Evolutionary conservation across 73 alveolate genomes (phyloP).

Genomic region (Durusdinium trenchii): DNA sequence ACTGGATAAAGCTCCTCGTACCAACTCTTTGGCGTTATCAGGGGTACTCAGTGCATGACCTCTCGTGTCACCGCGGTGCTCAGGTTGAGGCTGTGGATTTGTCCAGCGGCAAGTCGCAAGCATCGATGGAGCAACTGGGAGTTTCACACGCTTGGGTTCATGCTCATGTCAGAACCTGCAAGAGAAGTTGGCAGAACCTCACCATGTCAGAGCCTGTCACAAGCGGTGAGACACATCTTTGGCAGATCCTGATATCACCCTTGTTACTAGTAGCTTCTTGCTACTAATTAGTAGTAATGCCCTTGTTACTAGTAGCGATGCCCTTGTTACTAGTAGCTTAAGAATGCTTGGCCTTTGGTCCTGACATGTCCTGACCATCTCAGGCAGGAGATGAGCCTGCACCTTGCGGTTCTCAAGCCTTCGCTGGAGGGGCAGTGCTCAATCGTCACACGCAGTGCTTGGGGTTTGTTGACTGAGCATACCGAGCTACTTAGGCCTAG

Average conservation of each 20-base stretch:
- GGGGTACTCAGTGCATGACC: too few species aligned
- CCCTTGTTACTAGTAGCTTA: too few species aligned
- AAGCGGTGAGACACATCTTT: too few species aligned
- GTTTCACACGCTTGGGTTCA: neutral
- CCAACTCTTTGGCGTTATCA: too few species aligned
- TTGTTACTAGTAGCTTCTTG: too few species aligned
- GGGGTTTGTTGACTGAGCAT: neutral
- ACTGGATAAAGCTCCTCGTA: too few species aligned
- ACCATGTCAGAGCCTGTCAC: too few species aligned
- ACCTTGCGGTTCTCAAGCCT: conserved; percentile 60
- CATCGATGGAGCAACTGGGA: conserved; percentile 81
- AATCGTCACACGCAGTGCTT: neutral
- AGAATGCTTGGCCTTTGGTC: neutral
- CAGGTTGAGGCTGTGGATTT: conserved; percentile 82
- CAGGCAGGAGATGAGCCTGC: conserved; percentile 67
- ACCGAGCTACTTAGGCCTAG: neutral
- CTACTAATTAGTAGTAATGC: too few species aligned
- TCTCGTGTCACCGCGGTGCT: neutral
- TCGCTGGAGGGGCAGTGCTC: conserved; percentile 9
- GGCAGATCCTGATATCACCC: too few species aligned
- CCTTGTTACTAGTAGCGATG: too few species aligned
- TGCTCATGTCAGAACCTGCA: neutral
- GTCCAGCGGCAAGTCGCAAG: conserved; percentile 36
- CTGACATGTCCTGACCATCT: neutral
- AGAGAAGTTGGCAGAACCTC: neutral